A percentile compares a stretch with the other conserved stretches of the same genome.
Evolutionary conservation across 192 early-diverging fungal genomes (phyloP).

Genomic region (Rhizophagus sp.): DNA sequence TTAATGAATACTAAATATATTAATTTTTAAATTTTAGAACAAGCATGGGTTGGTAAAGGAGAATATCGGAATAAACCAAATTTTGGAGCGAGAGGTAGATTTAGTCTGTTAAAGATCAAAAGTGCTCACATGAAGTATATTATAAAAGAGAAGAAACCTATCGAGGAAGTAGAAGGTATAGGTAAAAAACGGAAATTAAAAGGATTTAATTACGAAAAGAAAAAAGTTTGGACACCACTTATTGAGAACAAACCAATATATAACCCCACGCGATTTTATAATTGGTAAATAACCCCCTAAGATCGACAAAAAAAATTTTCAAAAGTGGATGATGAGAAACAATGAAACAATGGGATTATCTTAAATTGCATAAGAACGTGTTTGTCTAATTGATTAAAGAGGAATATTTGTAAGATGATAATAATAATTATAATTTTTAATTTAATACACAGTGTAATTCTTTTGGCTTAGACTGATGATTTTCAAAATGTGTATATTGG

Average conservation of each 20-base stretch:
- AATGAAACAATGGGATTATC: no score
- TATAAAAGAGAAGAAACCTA: slow-evolving; percentile 61
- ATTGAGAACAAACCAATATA: slow-evolving; percentile 74
- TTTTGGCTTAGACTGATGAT: no score
- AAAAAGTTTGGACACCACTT: slow-evolving; percentile 70
- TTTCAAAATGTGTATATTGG: no score
- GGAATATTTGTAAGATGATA: no score
- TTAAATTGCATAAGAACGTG: no score
- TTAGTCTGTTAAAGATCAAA: slow-evolving; percentile 75
- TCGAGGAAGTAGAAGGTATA: slow-evolving; percentile 36
- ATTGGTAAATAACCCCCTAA: slow-evolving; percentile 58
- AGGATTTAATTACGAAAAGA: slow-evolving; percentile 56
- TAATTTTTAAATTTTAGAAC: slow-evolving; percentile 43
- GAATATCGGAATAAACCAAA: slow-evolving; percentile 71
- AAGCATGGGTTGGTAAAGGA: slow-evolving; percentile 89
- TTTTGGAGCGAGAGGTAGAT: slow-evolving; percentile 76
- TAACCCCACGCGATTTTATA: slow-evolving; percentile 68
- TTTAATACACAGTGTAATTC: no score
- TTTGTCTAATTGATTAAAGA: no score
- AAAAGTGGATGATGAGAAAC: no score
- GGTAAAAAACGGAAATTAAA: slow-evolving; percentile 53
- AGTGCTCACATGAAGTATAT: slow-evolving; percentile 81
- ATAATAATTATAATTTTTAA: no score
- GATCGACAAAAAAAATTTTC: no score
- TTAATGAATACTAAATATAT: no score